phyloP scores from a whole-genome alignment of 352 stramenopile genomes.

The Globisporangium megalacanthum region DNA sequence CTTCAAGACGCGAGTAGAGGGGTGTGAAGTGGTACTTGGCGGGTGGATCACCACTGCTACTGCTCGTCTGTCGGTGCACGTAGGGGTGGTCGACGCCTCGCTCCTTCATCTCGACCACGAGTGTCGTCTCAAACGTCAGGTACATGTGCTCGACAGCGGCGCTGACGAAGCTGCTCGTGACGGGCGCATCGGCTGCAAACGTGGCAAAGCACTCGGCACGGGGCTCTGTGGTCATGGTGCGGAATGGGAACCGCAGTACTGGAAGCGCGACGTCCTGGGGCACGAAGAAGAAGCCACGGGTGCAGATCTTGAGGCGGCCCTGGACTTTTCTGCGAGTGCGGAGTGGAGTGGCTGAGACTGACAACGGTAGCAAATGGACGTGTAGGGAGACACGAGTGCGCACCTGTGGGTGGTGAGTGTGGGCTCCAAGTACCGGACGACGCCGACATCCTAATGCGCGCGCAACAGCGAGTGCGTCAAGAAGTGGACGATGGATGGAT shows the following conservation, averaged over 20 bases:
- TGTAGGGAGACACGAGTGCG: not conserved
- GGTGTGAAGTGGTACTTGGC: conserved; percentile 80
- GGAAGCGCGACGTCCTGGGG: conserved; percentile 77
- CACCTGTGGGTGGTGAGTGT: not conserved
- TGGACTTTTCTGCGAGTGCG: conserved; percentile 47
- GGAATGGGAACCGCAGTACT: conserved; percentile 86
- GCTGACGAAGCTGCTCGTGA: conserved; percentile 17
- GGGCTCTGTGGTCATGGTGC: conserved; percentile 63
- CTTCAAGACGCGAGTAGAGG: conserved; percentile 77
- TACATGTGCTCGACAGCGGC: conserved; percentile 19
- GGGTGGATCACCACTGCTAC: no score
- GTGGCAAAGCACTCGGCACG: conserved; percentile 40
- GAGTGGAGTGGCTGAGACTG: not conserved
- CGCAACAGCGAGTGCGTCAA: not conserved
- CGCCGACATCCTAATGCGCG: no score
- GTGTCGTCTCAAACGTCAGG: conserved; percentile 48
- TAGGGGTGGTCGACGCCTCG: conserved; percentile 80
- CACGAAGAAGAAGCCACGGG: conserved; percentile 90
- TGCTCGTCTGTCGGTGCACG: conserved; percentile 15
- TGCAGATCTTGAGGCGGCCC: conserved; percentile 84
- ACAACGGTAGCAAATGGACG: no score
- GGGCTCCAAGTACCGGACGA: no score
- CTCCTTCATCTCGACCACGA: conserved; percentile 84
- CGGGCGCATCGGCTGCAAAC: no score
- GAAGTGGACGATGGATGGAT: no score